These are phyloP conservation scores for Colletotrichum viniferum DNA, from an alignment of 2,329 filamentous ascomycete genomes.

Conservation along the genomic window DNA sequence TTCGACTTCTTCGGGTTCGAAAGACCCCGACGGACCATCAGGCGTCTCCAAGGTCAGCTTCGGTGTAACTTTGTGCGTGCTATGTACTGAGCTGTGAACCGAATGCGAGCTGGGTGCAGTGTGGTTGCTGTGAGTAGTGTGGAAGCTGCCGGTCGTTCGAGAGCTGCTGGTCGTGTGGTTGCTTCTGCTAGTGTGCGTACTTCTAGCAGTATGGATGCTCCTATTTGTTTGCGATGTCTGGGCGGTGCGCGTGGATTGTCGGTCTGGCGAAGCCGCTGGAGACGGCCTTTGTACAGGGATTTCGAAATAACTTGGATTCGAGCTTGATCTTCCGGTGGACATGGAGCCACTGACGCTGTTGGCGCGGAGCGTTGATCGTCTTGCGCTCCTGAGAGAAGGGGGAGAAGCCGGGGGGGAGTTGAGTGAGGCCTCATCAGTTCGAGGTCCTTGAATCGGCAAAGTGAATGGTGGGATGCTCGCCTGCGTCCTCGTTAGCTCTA, in stretches of 20 bases:
- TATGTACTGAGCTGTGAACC: not conserved
- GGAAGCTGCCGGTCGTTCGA: not conserved
- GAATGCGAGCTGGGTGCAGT: not conserved
- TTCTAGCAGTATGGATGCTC: not conserved
- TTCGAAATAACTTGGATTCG: constrained; percentile 27
- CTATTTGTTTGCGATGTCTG: not conserved
- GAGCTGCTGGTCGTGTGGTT: constrained; percentile 1
- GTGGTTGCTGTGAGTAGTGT: not conserved
- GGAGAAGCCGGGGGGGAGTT: constrained; percentile 28
- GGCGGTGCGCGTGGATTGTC: not conserved
- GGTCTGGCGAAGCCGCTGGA: constrained; percentile 4
- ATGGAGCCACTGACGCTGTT: constrained; percentile 19
- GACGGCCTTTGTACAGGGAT: constrained; percentile 21
- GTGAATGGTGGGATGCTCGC: constrained; percentile 23
- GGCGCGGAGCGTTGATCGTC: constrained; percentile 16
- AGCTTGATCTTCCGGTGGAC: constrained; percentile 15
- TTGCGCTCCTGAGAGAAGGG: constrained; percentile 21
- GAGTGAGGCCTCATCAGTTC: constrained; percentile 15
- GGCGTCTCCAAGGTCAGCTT: constrained; percentile 16
- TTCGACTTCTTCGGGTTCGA: not conserved
- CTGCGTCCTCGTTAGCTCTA: constrained; percentile 1
- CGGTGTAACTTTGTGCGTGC: not conserved
- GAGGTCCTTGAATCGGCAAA: constrained; percentile 24
- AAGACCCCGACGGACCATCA: not conserved
- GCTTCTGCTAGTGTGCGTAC: constrained; percentile 10